Conservation (phyloP, 495 filamentous ascomycete species). For the Aspergillus funiculosus region DNA sequence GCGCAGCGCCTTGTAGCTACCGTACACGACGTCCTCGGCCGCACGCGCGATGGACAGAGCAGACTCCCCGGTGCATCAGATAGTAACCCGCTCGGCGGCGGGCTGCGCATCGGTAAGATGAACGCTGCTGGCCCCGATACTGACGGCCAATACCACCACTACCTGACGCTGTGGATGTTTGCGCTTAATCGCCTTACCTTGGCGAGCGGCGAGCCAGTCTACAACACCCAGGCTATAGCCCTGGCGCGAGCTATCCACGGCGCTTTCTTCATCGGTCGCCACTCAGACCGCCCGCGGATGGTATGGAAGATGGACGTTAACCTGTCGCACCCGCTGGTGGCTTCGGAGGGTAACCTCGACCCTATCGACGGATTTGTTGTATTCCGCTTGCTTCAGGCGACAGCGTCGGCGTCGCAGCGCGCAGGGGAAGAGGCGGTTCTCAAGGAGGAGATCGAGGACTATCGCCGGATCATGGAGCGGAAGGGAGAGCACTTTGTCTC, state of each 20-base stretch:
- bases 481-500: slow-evolving; percentile 47
- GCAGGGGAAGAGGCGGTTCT: slow-evolving; percentile 28
- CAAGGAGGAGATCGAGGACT: slow-evolving; percentile 51
- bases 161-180: slow-evolving; percentile 67
- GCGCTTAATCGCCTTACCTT: slow-evolving; percentile 55
- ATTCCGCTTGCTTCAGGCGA: slow-evolving; percentile 48
- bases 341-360: slow-evolving; percentile 55
- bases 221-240: slow-evolving; percentile 51
- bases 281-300: slow-evolving; percentile 40
- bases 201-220: slow-evolving; percentile 44
- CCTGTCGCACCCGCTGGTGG: slow-evolving; percentile 45
- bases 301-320: slow-evolving; percentile 60
- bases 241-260: slow-evolving; percentile 56
- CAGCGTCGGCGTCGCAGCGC: slow-evolving; percentile 23
- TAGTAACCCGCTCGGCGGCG: slow-evolving; percentile 50
- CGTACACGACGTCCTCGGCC: slow-evolving; percentile 54
- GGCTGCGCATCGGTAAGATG: slow-evolving; percentile 58
- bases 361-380: slow-evolving; percentile 57
- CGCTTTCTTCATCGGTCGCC: slow-evolving; percentile 44
- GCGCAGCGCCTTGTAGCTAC: slow-evolving; percentile 47
- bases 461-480: slow-evolving; percentile 48
- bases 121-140: slow-evolving; percentile 47
- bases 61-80: slow-evolving; percentile 52
- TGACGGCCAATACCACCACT: slow-evolving; percentile 66
- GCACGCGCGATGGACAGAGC: slow-evolving; percentile 44